phyloP scores from a whole-genome alignment of 441 rosid genomes.

The Gossypium davidsonii region DNA sequence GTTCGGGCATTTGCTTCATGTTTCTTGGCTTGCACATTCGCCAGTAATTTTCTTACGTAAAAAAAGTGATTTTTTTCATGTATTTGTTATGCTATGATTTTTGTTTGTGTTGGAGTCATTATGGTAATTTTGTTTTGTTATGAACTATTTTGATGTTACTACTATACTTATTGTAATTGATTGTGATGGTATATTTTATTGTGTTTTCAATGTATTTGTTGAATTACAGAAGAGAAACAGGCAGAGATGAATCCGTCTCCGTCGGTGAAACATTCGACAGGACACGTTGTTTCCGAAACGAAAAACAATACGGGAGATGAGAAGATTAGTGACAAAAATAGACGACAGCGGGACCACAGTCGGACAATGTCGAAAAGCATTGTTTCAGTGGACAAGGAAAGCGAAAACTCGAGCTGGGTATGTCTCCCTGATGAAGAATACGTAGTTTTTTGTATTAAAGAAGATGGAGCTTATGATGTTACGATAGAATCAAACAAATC shows the following conservation, averaged over 20 bases:
- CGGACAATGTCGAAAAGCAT: constrained; percentile 22
- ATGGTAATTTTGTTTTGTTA: too few species aligned
- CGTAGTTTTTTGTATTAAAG: constrained; percentile 54
- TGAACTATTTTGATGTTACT: too few species aligned
- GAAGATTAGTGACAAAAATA: not conserved
- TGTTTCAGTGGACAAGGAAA: constrained; percentile 22
- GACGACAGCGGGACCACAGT: constrained; percentile 9
- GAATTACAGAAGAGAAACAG: constrained; percentile 31
- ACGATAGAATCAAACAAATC: constrained; percentile 37
- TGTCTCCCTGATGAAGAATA: constrained; percentile 49
- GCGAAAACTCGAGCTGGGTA: constrained; percentile 32
- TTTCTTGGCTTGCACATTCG: constrained; percentile 47
- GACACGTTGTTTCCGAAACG: constrained; percentile 20
- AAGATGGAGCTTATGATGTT: constrained; percentile 60
- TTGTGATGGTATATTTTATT: too few species aligned
- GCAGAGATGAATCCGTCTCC: constrained; percentile 16
- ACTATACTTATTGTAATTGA: too few species aligned
- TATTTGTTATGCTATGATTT: too few species aligned
- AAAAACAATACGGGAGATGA: constrained; percentile 17
- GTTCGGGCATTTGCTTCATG: constrained; percentile 53
- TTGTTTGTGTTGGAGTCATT: too few species aligned
- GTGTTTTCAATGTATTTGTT: not conserved
- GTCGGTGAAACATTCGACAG: constrained; percentile 10
- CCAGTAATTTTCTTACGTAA: constrained; percentile 26
- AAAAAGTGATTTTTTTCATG: not conserved